A percentile compares a stretch with the other conserved stretches of the same genome.
phyloP scores from a whole-genome alignment of 306 rosid genomes.

The Sphenostylis stenocarpa region DNA sequence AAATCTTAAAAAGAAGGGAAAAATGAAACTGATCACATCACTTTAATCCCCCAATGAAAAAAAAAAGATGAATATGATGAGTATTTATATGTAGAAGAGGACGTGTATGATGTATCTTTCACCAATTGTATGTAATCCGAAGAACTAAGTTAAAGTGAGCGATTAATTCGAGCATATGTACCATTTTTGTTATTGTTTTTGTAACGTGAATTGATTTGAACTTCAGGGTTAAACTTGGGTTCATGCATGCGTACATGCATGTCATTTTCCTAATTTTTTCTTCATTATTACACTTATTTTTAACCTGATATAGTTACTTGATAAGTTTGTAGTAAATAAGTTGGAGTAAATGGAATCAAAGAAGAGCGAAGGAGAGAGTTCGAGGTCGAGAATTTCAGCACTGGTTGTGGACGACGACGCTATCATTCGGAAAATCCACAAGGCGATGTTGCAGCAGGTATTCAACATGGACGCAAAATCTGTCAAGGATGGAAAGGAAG shows the following conservation, averaged over 20 bases:
- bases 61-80: no score
- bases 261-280: not conserved
- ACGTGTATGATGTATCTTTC: not conserved
- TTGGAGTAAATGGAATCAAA: not conserved
- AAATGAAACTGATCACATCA: no score
- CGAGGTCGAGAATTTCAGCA: not conserved
- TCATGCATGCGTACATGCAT: not conserved
- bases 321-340: not conserved
- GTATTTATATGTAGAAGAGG: not conserved
- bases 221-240: no score
- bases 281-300: not conserved
- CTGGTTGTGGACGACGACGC: conserved; percentile 14
- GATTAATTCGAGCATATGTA: not conserved
- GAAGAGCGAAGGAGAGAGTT: not conserved
- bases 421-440: not conserved
- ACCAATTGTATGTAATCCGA: not conserved
- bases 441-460: not conserved
- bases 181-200: not conserved
- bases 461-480: not conserved
- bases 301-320: not conserved
- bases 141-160: not conserved
- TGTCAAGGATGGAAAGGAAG: conserved; percentile 14
- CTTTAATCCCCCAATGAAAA: no score
- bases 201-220: no score
- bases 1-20: not conserved